These are phyloP conservation scores for Fusarium paranaense DNA, from an alignment of 2,329 filamentous ascomycete species.

Conservation along the genomic window DNA sequence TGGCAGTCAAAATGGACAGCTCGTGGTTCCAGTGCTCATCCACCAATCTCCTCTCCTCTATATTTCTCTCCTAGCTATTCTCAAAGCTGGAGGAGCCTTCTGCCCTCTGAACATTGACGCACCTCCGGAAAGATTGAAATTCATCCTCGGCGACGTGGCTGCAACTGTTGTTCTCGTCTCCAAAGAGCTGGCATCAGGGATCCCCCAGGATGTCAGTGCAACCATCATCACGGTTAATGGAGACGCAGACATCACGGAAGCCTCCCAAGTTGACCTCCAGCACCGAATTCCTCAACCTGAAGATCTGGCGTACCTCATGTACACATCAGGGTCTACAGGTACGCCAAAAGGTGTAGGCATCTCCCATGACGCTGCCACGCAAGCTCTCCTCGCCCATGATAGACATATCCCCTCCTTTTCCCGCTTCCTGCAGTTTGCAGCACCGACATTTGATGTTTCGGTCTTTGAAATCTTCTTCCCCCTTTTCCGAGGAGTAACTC, in stretches of 20 bases:
- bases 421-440: slow-evolving; percentile 90
- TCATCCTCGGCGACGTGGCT: slow-evolving; percentile 82
- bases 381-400: slow-evolving; percentile 86
- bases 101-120: slow-evolving; percentile 86
- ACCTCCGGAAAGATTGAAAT: slow-evolving; percentile 80
- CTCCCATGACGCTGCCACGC: slow-evolving; percentile 82
- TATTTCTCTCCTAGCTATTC: slow-evolving; percentile 78
- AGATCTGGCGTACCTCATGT: slow-evolving; percentile 87
- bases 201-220: slow-evolving; percentile 50
- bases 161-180: slow-evolving; percentile 77
- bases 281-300: slow-evolving; percentile 43
- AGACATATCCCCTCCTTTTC: slow-evolving; percentile 79
- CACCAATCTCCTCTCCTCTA: slow-evolving; percentile 84
- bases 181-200: slow-evolving; percentile 55
- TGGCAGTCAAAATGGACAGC: slow-evolving; percentile 41
- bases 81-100: slow-evolving; percentile 87
- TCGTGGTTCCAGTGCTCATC: slow-evolving; percentile 80
- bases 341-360: slow-evolving; percentile 88
- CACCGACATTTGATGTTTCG: slow-evolving; percentile 93
- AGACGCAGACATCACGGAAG: background rate
- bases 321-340: slow-evolving; percentile 91
- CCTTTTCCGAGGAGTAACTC: slow-evolving; percentile 76
- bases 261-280: background rate
- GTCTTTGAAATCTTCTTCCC: slow-evolving; percentile 97
- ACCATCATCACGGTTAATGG: slow-evolving; percentile 54